Conservation (phyloP, 75 land plant genomes). For the Selaginella tamariscina region DNA sequence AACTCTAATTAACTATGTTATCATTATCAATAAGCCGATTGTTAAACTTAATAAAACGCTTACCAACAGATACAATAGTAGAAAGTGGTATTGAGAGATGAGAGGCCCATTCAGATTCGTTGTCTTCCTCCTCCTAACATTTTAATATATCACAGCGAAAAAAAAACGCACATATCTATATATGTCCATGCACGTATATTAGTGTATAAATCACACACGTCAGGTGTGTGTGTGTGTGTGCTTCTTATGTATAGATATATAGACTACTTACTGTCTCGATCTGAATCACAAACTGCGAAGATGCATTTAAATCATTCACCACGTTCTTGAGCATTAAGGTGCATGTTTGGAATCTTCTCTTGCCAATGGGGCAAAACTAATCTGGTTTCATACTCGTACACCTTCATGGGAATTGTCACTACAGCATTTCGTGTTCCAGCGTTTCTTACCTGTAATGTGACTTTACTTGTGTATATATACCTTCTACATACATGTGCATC, state of each 20-base stretch:
- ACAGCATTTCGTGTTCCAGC: slow-evolving; percentile 17
- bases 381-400: slow-evolving; percentile 24
- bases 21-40: too few species aligned
- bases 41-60: too few species aligned
- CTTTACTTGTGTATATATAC: neutral
- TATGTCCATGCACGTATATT: too few species aligned
- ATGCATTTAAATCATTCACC: neutral
- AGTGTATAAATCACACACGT: too few species aligned
- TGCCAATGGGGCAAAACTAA: slow-evolving; percentile 28
- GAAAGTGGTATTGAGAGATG: slow-evolving; percentile 15
- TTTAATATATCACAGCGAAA: slow-evolving; percentile 1
- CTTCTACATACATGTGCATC: too few species aligned
- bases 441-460: slow-evolving; percentile 18
- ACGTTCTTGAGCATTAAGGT: neutral
- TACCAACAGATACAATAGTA: slow-evolving; percentile 24
- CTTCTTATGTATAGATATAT: too few species aligned
- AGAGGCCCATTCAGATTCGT: slow-evolving; percentile 2
- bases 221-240: too few species aligned
- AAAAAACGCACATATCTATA: too few species aligned
- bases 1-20: neutral
- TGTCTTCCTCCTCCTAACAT: slow-evolving; percentile 13
- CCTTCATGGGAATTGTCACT: slow-evolving; percentile 10
- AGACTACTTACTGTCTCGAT: slow-evolving; percentile 14
- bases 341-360: slow-evolving; percentile 26
- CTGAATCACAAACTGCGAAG: slow-evolving; percentile 16